Evolutionary conservation across 495 filamentous ascomycete species (phyloP).

Genomic region (Platismatia glauca): DNA sequence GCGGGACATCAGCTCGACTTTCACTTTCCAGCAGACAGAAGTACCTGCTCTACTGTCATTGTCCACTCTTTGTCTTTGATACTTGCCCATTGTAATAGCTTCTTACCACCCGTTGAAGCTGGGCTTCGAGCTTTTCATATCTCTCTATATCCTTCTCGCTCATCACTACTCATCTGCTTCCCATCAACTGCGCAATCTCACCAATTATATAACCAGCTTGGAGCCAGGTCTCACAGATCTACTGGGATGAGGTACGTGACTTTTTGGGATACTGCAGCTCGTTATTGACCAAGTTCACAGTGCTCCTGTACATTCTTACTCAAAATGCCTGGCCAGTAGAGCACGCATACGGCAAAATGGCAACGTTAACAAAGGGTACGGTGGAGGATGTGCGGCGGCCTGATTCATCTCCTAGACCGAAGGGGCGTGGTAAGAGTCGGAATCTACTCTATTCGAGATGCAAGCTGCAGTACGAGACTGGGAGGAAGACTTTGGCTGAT

Average conservation of each 20-base stretch:
- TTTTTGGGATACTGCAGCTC: background rate
- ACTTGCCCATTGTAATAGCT: background rate
- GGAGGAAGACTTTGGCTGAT: conserved; percentile 11
- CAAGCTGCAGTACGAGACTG: background rate
- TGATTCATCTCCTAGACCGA: conserved; percentile 51
- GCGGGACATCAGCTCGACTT: conserved; percentile 1
- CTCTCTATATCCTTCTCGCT: background rate
- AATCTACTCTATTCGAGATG: background rate
- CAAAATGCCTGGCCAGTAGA: conserved; percentile 19
- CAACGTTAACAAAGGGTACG: conserved; percentile 13
- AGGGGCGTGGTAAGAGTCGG: conserved; percentile 49
- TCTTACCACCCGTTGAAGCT: background rate
- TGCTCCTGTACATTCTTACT: conserved; percentile 9
- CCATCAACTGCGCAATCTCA: background rate
- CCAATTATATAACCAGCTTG: conserved; percentile 4
- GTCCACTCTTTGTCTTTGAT: conserved; percentile 1
- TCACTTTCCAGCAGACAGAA: background rate
- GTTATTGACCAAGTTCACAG: background rate
- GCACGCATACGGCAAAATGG: conserved; percentile 11
- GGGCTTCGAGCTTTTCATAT: conserved; percentile 4
- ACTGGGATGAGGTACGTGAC: conserved; percentile 14
- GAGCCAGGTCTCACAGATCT: conserved; percentile 9
- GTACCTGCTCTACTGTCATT: background rate
- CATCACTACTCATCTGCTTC: background rate
- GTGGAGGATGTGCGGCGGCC: conserved; percentile 25